These are phyloP conservation scores for Rheum nobile DNA, from an alignment of 148 eudicot genomes.

Conservation along the genomic window DNA sequence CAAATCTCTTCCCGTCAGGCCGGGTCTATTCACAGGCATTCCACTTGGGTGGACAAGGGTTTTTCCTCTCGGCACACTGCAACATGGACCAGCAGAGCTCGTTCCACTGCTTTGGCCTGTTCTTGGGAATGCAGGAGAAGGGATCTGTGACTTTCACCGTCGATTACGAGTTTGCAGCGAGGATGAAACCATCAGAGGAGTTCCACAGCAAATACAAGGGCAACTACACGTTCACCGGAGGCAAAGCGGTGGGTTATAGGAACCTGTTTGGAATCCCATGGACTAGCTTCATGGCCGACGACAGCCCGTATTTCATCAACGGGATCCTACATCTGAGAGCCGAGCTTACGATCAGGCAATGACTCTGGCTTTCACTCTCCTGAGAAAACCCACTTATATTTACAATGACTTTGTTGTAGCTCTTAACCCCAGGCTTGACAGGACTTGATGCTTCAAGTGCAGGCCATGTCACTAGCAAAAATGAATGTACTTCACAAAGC, in stretches of 20 bases:
- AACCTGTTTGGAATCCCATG: constrained; percentile 77
- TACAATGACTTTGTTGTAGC: background rate
- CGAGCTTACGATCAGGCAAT: constrained; percentile 74
- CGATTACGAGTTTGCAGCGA: constrained; percentile 79
- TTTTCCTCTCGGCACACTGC: constrained; percentile 86
- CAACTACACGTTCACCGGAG: constrained; percentile 80
- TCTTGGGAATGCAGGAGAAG: constrained; percentile 90
- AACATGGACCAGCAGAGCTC: constrained; percentile 92
- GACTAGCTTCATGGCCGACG: constrained; percentile 83
- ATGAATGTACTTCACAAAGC: background rate
- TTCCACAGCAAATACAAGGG: constrained; percentile 80
- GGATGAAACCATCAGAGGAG: constrained; percentile 72
- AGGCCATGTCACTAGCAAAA: background rate
- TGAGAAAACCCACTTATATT: background rate
- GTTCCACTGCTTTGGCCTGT: constrained; percentile 75
- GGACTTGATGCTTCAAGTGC: background rate
- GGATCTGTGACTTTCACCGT: constrained; percentile 80
- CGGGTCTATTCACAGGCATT: constrained; percentile 90
- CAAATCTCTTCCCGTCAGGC: constrained; percentile 63
- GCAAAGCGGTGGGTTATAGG: constrained; percentile 84
- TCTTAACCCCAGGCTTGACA: background rate
- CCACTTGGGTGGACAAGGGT: constrained; percentile 90
- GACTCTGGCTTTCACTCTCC: constrained; percentile 2
- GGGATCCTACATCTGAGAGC: constrained; percentile 71
- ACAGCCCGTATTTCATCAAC: constrained; percentile 77